Evolutionary conservation across 1,284 basidiomycete genomes (phyloP).

Genomic region (Cutaneotrichosporon curvatum): DNA sequence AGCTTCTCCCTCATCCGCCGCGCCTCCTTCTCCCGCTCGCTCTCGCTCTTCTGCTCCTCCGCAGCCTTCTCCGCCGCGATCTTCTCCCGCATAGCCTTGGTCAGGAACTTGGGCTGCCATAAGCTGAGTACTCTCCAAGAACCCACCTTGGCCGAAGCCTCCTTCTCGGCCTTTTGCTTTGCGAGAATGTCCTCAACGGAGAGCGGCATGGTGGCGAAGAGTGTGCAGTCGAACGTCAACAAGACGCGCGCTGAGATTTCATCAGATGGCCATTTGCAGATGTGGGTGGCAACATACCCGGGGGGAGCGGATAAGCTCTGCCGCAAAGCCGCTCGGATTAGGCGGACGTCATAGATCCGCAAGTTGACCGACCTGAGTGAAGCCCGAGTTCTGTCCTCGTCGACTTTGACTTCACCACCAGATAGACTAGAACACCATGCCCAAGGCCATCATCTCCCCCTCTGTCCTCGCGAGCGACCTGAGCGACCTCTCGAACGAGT

Average conservation of each 20-base stretch:
- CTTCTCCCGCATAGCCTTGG: constrained; percentile 79
- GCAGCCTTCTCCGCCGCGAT: constrained; percentile 79
- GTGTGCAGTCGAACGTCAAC: background rate
- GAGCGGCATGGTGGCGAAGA: constrained; percentile 24
- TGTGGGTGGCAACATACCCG: constrained; percentile 2
- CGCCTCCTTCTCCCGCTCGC: constrained; percentile 50
- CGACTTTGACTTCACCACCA: no score
- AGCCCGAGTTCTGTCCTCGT: background rate
- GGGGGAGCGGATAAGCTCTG: background rate
- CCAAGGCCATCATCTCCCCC: constrained; percentile 77
- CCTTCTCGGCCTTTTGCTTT: constrained; percentile 78
- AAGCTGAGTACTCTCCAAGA: background rate
- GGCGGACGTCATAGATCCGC: background rate
- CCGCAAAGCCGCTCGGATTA: background rate
- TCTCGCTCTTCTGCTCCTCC: constrained; percentile 63
- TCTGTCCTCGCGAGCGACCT: constrained; percentile 90
- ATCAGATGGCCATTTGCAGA: background rate
- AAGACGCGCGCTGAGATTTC: background rate
- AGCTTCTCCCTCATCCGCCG: constrained; percentile 58
- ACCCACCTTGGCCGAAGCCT: constrained; percentile 74
- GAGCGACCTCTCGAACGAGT: constrained; percentile 82
- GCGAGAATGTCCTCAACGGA: constrained; percentile 69
- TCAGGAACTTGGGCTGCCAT: constrained; percentile 76
- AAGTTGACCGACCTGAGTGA: background rate
- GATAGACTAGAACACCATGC: no score